phyloP scores from a whole-genome alignment of 1,139 yeast genomes.

The Saccharomycopsis crataegensis region DNA sequence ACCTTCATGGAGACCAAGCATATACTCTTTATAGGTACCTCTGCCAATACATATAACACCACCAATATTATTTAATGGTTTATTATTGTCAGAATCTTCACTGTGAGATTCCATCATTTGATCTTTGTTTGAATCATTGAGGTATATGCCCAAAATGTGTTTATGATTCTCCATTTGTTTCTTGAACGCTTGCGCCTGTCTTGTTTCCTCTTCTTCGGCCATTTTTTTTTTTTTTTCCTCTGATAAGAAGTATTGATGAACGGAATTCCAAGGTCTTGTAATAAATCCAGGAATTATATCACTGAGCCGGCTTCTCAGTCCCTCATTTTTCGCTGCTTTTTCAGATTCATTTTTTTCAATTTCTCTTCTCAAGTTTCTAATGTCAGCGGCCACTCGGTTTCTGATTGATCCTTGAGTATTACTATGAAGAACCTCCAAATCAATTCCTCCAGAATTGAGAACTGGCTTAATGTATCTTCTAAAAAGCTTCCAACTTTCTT shows the following conservation, averaged over 20 bases:
- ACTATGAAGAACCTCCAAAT: conserved; percentile 67
- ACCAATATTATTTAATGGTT: conserved; percentile 47
- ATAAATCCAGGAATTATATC: neutral
- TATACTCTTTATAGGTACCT: conserved; percentile 91
- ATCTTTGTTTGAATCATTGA: conserved; percentile 30
- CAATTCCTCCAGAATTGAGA: conserved; percentile 78
- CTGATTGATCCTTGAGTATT: conserved; percentile 85
- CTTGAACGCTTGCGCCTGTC: conserved; percentile 23
- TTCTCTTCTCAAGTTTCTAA: conserved; percentile 58
- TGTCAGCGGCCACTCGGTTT: conserved; percentile 69
- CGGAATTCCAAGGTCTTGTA: neutral
- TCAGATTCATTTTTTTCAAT: conserved; percentile 24
- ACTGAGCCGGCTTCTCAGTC: neutral
- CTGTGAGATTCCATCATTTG: conserved; percentile 25
- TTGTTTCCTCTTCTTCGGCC: conserved; percentile 24
- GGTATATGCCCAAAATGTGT: conserved; percentile 53
- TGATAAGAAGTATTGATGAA: neutral
- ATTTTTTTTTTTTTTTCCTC: conserved; percentile 21
- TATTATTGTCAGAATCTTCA: conserved; percentile 38
- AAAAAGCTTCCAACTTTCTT: conserved; percentile 66
- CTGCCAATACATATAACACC: conserved; percentile 92
- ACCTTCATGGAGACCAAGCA: conserved; percentile 91
- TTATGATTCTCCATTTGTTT: conserved; percentile 35
- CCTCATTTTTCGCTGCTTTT: conserved; percentile 16
- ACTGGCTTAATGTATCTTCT: conserved; percentile 81